Evolutionary conservation across 805 yeast species (phyloP).

Genomic region (Ogataea paradorogensis): DNA sequence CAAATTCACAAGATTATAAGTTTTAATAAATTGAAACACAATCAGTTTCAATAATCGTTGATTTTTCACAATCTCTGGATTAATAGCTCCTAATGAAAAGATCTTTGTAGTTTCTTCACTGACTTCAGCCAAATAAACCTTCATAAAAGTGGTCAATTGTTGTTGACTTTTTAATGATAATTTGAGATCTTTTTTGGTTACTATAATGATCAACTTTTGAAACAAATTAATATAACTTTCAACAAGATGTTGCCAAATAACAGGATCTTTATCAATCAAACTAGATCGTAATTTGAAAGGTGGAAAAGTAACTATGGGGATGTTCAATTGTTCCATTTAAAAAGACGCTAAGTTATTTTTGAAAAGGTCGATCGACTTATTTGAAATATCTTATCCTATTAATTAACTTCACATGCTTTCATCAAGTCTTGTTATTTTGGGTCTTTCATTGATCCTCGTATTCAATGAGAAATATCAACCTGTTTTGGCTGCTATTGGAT

Average conservation of each 20-base stretch:
- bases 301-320: constrained; percentile 69
- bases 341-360: not conserved
- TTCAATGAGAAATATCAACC: constrained; percentile 38
- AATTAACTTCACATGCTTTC: constrained; percentile 4
- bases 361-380: constrained; percentile 5
- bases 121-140: constrained; percentile 57
- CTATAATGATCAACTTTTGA: constrained; percentile 40
- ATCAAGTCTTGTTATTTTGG: constrained; percentile 4
- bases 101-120: constrained; percentile 58
- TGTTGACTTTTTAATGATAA: constrained; percentile 55
- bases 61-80: constrained; percentile 61
- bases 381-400: not conserved
- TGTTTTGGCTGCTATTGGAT: constrained; percentile 59
- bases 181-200: constrained; percentile 28
- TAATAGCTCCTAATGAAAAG: constrained; percentile 68
- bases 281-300: constrained; percentile 73
- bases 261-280: constrained; percentile 79
- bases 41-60: constrained; percentile 45
- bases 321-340: constrained; percentile 25
- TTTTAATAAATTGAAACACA: constrained; percentile 50
- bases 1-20: constrained; percentile 52
- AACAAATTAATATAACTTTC: constrained; percentile 59
- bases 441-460: constrained; percentile 17
- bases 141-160: constrained; percentile 55
- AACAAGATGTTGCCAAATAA: constrained; percentile 72